phyloP scores from a whole-genome alignment of 495 filamentous ascomycete genomes.

The Penicillium waksmanii region DNA sequence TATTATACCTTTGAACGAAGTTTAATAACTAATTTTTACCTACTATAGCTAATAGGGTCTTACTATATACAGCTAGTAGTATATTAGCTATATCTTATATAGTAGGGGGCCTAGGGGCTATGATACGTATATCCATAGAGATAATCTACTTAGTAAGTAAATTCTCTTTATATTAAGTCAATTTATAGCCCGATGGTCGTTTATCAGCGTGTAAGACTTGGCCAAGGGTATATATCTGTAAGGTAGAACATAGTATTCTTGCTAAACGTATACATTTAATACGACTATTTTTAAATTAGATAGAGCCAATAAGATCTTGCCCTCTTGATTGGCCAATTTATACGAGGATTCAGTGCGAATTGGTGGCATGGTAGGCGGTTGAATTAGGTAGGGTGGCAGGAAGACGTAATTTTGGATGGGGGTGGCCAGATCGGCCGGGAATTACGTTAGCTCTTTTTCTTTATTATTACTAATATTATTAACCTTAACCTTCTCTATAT shows the following conservation, averaged over 20 bases:
- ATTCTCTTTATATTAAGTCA: background rate
- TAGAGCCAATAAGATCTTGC: slow-evolving; percentile 1
- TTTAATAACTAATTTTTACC: background rate
- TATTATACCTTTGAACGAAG: background rate
- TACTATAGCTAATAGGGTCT: background rate
- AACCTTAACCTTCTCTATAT: too few species aligned
- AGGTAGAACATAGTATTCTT: background rate
- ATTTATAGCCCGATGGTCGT: background rate
- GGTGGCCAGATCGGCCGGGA: too few species aligned
- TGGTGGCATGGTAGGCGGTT: background rate
- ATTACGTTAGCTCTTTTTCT: too few species aligned
- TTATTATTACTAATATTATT: too few species aligned
- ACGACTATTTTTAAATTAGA: background rate
- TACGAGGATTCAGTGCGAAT: background rate
- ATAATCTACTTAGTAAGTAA: background rate
- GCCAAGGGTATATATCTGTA: background rate
- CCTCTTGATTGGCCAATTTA: background rate
- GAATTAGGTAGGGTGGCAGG: background rate
- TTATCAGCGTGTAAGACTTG: background rate
- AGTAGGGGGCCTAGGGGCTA: background rate
- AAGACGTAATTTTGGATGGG: background rate
- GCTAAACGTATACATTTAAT: background rate
- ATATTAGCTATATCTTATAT: background rate
- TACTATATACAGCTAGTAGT: background rate
- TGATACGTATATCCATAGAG: background rate